Percentiles rank a stretch among this genome's conserved stretches.
Conservation (phyloP, 139 green algal species). For the Picochlorum sp. region DNA sequence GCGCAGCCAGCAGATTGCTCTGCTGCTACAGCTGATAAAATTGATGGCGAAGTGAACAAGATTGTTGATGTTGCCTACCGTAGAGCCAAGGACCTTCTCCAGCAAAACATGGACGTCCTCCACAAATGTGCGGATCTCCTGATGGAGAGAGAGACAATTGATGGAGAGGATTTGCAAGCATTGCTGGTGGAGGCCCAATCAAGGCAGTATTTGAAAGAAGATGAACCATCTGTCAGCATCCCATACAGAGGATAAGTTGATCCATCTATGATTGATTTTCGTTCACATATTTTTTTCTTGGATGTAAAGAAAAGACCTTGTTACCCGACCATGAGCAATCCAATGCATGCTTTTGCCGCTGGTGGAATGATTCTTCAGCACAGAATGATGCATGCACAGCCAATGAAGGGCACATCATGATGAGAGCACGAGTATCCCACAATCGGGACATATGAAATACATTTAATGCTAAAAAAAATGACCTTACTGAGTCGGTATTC, state of each 20-base stretch:
- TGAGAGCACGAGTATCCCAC: too few species aligned
- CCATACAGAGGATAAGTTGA: constrained; percentile 57
- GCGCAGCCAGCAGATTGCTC: constrained; percentile 74
- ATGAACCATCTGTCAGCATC: constrained; percentile 63
- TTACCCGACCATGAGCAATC: too few species aligned
- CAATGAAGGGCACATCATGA: too few species aligned
- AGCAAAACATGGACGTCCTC: constrained; percentile 86
- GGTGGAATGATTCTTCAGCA: too few species aligned
- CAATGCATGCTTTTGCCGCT: too few species aligned
- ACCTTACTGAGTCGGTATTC: too few species aligned
- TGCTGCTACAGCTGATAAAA: constrained; percentile 71
- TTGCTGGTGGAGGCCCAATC: constrained; percentile 80
- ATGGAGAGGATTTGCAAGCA: constrained; percentile 88
- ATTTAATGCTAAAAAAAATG: too few species aligned
- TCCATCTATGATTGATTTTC: constrained; percentile 1
- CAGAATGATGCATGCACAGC: too few species aligned
- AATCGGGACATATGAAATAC: too few species aligned
- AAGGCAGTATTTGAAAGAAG: constrained; percentile 84
- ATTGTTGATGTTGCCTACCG: constrained; percentile 93
- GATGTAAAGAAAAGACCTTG: too few species aligned
- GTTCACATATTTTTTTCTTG: not conserved
- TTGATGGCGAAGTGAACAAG: constrained; percentile 81
- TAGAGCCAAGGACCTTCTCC: constrained; percentile 90
- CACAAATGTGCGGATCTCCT: constrained; percentile 84
- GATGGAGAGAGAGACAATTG: constrained; percentile 97